A percentile compares a stretch with the other conserved stretches of the same genome.
Evolutionary conservation across 768 basidiomycete genomes (phyloP).

Genomic region (Rhodocollybia butyracea): DNA sequence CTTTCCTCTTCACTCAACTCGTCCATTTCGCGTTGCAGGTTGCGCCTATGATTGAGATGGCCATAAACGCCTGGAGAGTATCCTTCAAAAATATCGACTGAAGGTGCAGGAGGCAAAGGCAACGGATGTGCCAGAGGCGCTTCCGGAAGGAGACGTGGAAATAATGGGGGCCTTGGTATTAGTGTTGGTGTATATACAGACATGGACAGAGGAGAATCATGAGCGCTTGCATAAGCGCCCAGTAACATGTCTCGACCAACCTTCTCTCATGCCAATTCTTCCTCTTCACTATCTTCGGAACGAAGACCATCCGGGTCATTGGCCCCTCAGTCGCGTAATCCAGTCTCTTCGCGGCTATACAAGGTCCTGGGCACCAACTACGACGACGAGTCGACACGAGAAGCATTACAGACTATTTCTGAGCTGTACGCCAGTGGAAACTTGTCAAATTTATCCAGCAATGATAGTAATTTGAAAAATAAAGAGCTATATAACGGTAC

Average conservation of each 20-base stretch:
- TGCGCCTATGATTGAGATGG: constrained; percentile 59
- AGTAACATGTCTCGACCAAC: not conserved
- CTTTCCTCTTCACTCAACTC: constrained; percentile 83
- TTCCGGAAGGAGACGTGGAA: constrained; percentile 66
- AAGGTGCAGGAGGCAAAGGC: constrained; percentile 43
- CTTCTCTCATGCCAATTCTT: not conserved
- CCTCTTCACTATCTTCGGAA: not conserved
- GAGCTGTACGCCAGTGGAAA: constrained; percentile 56
- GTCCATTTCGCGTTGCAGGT: constrained; percentile 74
- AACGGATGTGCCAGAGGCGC: constrained; percentile 63
- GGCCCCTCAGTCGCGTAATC: constrained; percentile 49
- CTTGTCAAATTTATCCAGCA: constrained; percentile 9
- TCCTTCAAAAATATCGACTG: not conserved
- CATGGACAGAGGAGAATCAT: too few species aligned
- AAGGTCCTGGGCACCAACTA: constrained; percentile 85
- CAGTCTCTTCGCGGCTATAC: constrained; percentile 83
- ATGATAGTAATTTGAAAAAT: constrained; percentile 19
- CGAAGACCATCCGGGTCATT: constrained; percentile 7
- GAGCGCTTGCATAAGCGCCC: not conserved
- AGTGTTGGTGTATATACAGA: constrained; percentile 63
- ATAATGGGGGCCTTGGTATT: constrained; percentile 57
- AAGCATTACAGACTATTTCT: constrained; percentile 82
- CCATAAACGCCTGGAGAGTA: constrained; percentile 45
- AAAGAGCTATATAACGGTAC: constrained; percentile 22
- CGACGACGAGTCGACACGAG: constrained; percentile 70